Evolutionary conservation across 1,284 basidiomycete genomes (phyloP).

Genomic region (Papiliotrema fonsecae): DNA sequence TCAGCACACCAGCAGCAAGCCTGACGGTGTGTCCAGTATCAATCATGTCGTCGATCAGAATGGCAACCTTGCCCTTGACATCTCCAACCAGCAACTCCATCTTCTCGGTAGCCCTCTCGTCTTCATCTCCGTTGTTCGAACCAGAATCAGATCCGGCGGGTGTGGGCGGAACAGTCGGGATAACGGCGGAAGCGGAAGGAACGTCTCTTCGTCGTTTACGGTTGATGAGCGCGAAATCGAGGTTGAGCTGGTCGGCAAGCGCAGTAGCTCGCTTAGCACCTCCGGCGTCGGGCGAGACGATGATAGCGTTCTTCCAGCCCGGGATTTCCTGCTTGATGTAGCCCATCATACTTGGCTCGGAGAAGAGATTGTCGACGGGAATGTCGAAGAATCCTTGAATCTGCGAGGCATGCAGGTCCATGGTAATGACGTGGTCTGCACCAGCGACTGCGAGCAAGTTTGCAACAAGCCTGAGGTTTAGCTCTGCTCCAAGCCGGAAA

Average conservation of each 20-base stretch:
- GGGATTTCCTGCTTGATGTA: constrained; percentile 86
- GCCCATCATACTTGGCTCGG: constrained; percentile 77
- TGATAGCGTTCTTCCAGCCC: constrained; percentile 82
- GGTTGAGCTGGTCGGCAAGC: constrained; percentile 89
- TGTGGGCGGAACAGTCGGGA: constrained; percentile 40
- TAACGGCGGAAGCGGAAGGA: constrained; percentile 14
- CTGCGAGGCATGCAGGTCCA: constrained; percentile 97
- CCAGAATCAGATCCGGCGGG: constrained; percentile 41
- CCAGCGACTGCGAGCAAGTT: constrained; percentile 97
- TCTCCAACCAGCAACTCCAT: constrained; percentile 99
- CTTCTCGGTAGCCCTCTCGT: constrained; percentile 52
- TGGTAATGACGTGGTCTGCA: constrained; percentile 97
- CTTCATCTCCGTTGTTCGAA: constrained; percentile 31
- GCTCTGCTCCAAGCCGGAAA: not conserved
- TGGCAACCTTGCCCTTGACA: constrained; percentile 86
- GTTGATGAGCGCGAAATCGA: constrained; percentile 97
- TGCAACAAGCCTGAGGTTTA: constrained; percentile 60
- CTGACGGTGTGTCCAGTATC: constrained; percentile 87
- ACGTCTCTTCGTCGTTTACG: constrained; percentile 66
- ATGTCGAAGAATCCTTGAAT: constrained; percentile 99
- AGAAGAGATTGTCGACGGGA: constrained; percentile 94
- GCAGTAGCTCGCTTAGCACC: constrained; percentile 94
- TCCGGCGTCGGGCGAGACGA: constrained; percentile 95
- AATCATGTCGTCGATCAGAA: constrained; percentile 97
- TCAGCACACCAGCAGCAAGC: constrained; percentile 76